Evolutionary conservation across 805 yeast genomes (phyloP), one percentile per base, ranked within the genome.

Genomic region (Yamadazyma scolyti): DNA sequence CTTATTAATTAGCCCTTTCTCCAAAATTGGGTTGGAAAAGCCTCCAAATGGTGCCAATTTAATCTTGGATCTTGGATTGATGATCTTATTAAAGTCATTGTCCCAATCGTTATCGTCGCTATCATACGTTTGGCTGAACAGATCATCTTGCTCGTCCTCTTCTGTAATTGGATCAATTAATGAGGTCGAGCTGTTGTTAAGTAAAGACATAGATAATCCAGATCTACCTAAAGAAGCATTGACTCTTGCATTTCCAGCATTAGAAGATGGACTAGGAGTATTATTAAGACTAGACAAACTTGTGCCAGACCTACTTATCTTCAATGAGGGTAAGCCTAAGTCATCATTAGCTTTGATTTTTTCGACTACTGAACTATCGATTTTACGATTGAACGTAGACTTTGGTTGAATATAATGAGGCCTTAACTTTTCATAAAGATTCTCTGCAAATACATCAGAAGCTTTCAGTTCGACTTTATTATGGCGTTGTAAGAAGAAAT

Each of bases 21-120:
- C 68, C 27, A 76, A 61, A 31, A 73, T 75, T 15, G 81, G 79
- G 34, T 68, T 72, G 0, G 90, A 80, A 44, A 75, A 80, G 1
- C 94, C 94, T 5, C 93, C 90, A 56, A 72, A 83, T 1, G 81
- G 82, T 2, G 79, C 70, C 34, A 75, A 56, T 34, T 61, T 75
- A 43, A 28, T 38, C 20, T 50, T 47, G 1, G 47, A 37, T 38
- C 56, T 39, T 14, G 59, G 57, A 37, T 50, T 48, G 12, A 44
- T 37, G 44, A 56, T 33, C 27, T 54, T 56, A 34, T 52, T 52
- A 37, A 47, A 54, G 27, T 47, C 43, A 14, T 49, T 44, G 12
- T 50, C 48, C 41, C 50, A 48, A 17, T 47, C 56, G 22, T 30
- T 23, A 13, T 36, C 39, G 17, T 29, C 37, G 17, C 37, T 31